Conservation (phyloP, 2,329 filamentous ascomycete genomes). For the Aspergillus costaricaensis region DNA sequence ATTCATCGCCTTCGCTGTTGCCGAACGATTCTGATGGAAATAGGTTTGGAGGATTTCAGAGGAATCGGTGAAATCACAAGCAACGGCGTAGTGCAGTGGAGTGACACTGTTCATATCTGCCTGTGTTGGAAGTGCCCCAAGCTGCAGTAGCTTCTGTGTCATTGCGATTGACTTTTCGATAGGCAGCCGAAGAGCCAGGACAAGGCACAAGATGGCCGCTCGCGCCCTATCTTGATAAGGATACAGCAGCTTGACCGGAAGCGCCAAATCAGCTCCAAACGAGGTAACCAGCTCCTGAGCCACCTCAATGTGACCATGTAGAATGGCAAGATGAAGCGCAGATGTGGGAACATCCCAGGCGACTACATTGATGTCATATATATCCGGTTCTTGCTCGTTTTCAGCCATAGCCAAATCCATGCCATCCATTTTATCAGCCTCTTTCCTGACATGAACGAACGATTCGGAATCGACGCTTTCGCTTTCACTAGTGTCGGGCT, state of each 20-base stretch:
- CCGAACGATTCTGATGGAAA: slow-evolving; percentile 59
- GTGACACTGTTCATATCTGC: slow-evolving; percentile 67
- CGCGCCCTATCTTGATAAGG: slow-evolving; percentile 49
- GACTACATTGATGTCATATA: slow-evolving; percentile 76
- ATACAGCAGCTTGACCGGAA: slow-evolving; percentile 68
- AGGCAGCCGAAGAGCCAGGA: slow-evolving; percentile 67
- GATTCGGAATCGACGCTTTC: slow-evolving; percentile 63
- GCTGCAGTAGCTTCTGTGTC: slow-evolving; percentile 63
- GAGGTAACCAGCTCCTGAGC: slow-evolving; percentile 69
- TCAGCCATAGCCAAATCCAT: slow-evolving; percentile 55
- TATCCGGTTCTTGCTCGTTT: slow-evolving; percentile 69
- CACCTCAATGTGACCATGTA: slow-evolving; percentile 68
- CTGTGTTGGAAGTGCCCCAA: slow-evolving; percentile 73
- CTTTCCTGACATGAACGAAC: slow-evolving; percentile 64
- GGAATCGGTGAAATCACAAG: slow-evolving; percentile 44
- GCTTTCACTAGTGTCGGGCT: slow-evolving; percentile 45
- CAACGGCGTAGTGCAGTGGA: slow-evolving; percentile 65
- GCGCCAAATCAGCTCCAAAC: slow-evolving; percentile 74
- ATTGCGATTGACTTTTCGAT: slow-evolving; percentile 65
- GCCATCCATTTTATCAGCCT: slow-evolving; percentile 31
- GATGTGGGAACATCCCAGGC: slow-evolving; percentile 77
- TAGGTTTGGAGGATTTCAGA: slow-evolving; percentile 46
- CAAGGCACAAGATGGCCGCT: slow-evolving; percentile 68
- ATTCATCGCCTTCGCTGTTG: slow-evolving; percentile 65
- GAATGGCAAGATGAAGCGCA: slow-evolving; percentile 76